A percentile compares a stretch with the other conserved stretches of the same genome.
These are phyloP conservation scores for Leptodermis oblonga DNA, from an alignment of 257 asterid species.

Conservation along the genomic window DNA sequence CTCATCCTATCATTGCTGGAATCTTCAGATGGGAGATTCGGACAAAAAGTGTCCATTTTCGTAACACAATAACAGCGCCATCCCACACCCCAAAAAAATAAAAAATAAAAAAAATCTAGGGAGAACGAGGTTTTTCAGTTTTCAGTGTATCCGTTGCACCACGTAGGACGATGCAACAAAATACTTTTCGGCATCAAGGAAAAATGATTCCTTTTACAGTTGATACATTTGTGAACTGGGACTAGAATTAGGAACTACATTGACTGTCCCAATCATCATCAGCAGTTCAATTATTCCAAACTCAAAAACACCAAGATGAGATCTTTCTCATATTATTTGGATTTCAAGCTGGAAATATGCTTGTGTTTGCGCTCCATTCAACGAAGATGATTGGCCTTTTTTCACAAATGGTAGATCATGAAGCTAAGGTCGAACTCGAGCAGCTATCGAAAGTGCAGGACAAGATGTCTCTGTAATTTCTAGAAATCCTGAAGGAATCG, in stretches of 20 bases:
- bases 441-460: slow-evolving; percentile 85
- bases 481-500: slow-evolving; percentile 70
- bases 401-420: slow-evolving; percentile 22
- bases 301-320: background rate
- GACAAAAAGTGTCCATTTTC: slow-evolving; percentile 1
- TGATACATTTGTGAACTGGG: no score
- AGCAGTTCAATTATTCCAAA: background rate
- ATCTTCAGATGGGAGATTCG: slow-evolving; percentile 2
- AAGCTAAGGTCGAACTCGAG: slow-evolving; percentile 64
- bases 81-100: background rate
- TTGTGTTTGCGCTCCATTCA: background rate
- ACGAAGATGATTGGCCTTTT: background rate
- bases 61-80: no score
- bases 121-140: no score
- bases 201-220: no score
- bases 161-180: no score
- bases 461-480: slow-evolving; percentile 89
- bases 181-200: no score
- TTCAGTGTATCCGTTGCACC: no score
- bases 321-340: background rate
- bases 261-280: background rate
- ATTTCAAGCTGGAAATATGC: slow-evolving; percentile 1
- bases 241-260: no score
- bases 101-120: no score
- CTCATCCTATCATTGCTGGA: background rate